Conservation (phyloP, 1,284 basidiomycete genomes). For the Ustilago trichophora region DNA sequence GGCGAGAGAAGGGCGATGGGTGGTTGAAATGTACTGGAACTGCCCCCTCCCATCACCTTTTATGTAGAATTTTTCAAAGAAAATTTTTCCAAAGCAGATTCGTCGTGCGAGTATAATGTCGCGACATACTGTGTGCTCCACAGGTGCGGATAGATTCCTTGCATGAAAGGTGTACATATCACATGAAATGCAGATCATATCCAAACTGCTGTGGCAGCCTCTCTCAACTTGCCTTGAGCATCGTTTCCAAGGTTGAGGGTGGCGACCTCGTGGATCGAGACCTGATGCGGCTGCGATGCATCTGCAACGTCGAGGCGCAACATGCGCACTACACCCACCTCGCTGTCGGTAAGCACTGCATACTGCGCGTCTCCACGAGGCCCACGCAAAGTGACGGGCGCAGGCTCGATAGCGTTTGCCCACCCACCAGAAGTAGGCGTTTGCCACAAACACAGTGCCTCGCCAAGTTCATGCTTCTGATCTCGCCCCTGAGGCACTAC, state of each 20-base stretch:
- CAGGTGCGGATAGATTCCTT: too few relatives aligned
- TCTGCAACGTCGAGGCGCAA: conserved; percentile 51
- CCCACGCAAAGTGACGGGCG: conserved; percentile 49
- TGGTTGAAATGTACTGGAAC: too few relatives aligned
- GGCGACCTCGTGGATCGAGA: conserved; percentile 56
- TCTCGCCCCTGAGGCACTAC: conserved; percentile 23
- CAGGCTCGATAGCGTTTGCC: conserved; percentile 68
- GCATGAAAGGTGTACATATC: too few relatives aligned
- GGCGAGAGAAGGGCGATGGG: too few relatives aligned
- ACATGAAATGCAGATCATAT: conserved; percentile 11
- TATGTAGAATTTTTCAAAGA: too few relatives aligned
- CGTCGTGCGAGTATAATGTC: too few relatives aligned
- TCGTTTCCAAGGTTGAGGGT: conserved; percentile 43
- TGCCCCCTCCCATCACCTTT: too few relatives aligned
- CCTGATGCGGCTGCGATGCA: neutral
- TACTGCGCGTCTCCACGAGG: conserved; percentile 44
- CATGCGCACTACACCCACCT: conserved; percentile 65
- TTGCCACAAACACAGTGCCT: conserved; percentile 55
- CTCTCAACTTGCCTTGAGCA: conserved; percentile 19
- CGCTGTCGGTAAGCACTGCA: conserved; percentile 66
- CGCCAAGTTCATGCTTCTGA: conserved; percentile 10
- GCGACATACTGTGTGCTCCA: too few relatives aligned
- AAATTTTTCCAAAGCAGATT: too few relatives aligned
- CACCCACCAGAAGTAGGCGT: conserved; percentile 68
- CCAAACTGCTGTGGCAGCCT: conserved; percentile 50